phyloP scores from a whole-genome alignment of 768 basidiomycete species.

The Leucocoprinus leucothites region DNA sequence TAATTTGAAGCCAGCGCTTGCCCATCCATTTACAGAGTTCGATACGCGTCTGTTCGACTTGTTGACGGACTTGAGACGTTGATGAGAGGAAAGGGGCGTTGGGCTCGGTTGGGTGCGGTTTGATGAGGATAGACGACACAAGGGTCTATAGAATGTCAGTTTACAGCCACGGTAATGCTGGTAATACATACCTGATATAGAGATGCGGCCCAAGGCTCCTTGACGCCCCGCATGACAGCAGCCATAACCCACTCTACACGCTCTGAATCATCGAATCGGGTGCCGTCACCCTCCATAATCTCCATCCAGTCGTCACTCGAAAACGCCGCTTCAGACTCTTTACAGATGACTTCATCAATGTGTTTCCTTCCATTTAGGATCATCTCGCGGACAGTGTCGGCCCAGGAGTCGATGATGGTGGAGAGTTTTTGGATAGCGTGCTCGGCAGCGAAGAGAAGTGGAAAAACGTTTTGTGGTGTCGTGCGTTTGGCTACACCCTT shows the following conservation, averaged over 20 bases:
- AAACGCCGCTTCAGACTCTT: slow-evolving; percentile 62
- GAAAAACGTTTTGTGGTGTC: slow-evolving; percentile 62
- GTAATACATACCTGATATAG: slow-evolving; percentile 68
- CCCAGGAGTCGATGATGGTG: slow-evolving; percentile 66
- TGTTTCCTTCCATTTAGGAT: slow-evolving; percentile 56
- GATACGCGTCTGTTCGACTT: slow-evolving; percentile 69
- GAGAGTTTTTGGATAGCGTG: slow-evolving; percentile 54
- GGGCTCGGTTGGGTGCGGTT: slow-evolving; percentile 57
- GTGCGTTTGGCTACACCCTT: slow-evolving; percentile 71
- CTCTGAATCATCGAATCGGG: slow-evolving; percentile 75
- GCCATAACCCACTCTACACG: slow-evolving; percentile 76
- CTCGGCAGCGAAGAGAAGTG: slow-evolving; percentile 65
- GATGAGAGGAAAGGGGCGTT: slow-evolving; percentile 60
- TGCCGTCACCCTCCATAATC: slow-evolving; percentile 71
- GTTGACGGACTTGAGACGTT: slow-evolving; percentile 67
- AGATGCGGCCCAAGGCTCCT: slow-evolving; percentile 56
- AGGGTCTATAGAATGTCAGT: slow-evolving; percentile 45
- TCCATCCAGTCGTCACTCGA: slow-evolving; percentile 68
- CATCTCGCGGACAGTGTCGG: slow-evolving; percentile 65
- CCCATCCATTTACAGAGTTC: slow-evolving; percentile 73
- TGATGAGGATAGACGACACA: slow-evolving; percentile 69
- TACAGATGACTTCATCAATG: slow-evolving; percentile 61
- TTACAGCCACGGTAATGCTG: neutral
- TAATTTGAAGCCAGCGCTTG: slow-evolving; percentile 72
- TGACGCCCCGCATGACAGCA: slow-evolving; percentile 57